Percentiles rank a stretch among this genome's conserved stretches.
Conservation (phyloP, 495 filamentous ascomycete genomes). For the Poronia punctata region DNA sequence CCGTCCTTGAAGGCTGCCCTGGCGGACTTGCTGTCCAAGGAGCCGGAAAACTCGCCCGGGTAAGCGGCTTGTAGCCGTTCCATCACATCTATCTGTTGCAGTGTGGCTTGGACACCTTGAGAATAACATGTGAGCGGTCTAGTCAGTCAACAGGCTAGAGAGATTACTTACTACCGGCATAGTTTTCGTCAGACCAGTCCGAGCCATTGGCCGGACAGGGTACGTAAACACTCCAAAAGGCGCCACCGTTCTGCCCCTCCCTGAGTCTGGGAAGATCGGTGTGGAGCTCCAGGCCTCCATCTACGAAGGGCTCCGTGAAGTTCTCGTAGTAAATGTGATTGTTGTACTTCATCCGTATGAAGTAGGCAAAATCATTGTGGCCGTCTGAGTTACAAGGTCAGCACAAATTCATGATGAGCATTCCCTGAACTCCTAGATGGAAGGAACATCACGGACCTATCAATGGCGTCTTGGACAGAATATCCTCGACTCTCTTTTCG, state of each 20-base stretch:
- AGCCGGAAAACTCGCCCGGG: constrained; percentile 60
- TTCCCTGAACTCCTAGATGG: too few species aligned
- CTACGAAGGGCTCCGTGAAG: constrained; percentile 62
- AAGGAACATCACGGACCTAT: constrained; percentile 66
- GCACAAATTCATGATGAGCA: too few species aligned
- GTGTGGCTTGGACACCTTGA: constrained; percentile 55
- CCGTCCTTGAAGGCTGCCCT: constrained; percentile 51
- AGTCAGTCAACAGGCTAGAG: not conserved
- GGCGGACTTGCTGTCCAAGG: constrained; percentile 52
- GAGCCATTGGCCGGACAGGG: constrained; percentile 64
- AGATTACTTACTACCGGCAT: constrained; percentile 36
- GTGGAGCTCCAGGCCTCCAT: constrained; percentile 61
- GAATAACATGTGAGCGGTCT: not conserved
- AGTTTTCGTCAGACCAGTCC: constrained; percentile 69
- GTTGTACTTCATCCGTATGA: constrained; percentile 57
- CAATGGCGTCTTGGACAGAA: constrained; percentile 66
- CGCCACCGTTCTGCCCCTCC: constrained; percentile 56
- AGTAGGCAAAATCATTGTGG: constrained; percentile 80
- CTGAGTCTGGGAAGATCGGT: constrained; percentile 68
- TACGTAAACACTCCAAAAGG: constrained; percentile 89
- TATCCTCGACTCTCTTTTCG: constrained; percentile 59
- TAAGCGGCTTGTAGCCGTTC: constrained; percentile 60
- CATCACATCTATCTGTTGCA: constrained; percentile 80
- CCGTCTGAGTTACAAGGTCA: constrained; percentile 54
- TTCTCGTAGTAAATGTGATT: constrained; percentile 73